Base-by-base conservation (phyloP, 768 basidiomycete species). In the Vishniacozyma victoriae region DNA sequence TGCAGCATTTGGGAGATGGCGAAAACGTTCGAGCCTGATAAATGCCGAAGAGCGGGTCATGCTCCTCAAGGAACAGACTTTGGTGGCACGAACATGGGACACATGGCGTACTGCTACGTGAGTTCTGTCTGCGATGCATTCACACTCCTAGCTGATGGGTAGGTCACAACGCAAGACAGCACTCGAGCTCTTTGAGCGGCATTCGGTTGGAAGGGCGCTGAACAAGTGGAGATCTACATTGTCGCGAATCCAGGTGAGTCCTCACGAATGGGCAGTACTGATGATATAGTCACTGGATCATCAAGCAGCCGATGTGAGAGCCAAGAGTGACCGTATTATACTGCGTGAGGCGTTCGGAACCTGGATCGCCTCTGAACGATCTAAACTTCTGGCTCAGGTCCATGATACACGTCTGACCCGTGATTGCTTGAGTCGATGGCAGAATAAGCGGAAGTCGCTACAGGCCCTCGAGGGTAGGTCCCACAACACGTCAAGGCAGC, bases 21-120 rank as follows among this genome's bases (percentile, higher is more conserved):
- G 38, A 18, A 50, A 41, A 41, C 33, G 24, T 18, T 33, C 38
- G 15, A 12, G 38, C 13, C 38, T 52, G n/a, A 20, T 22, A 12
- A 39, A 43, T 18, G 43, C 29, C 11, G 55, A 55, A 27, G 41
- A 24, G 15, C 16, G 43, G 12, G 25, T 55, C 16, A 13, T 5
- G 19, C 3, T n/a, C n/a, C 16, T 13, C 1, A 39, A 39, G 29
- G 41, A 48, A 7, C 15, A 14, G 11, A 22, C 25, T 19, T 29
- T 55, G 3, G n/a, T 55, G 18, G 29, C 16, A 24, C 29, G 44
- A 16, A 41, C 48, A 2, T 55, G 44, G 49, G 45, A 47, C 16
- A 24, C 47, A 16, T 55, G 54, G 54, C 54, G 44, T 13, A 44
- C 40, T 29, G 44, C 42, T 4, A 41, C 31, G 52, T 54, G 20